A percentile compares a stretch with the other conserved stretches of the same genome.
Conservation (phyloP, 2,329 filamentous ascomycete species). For the Scedosporium boydii region DNA sequence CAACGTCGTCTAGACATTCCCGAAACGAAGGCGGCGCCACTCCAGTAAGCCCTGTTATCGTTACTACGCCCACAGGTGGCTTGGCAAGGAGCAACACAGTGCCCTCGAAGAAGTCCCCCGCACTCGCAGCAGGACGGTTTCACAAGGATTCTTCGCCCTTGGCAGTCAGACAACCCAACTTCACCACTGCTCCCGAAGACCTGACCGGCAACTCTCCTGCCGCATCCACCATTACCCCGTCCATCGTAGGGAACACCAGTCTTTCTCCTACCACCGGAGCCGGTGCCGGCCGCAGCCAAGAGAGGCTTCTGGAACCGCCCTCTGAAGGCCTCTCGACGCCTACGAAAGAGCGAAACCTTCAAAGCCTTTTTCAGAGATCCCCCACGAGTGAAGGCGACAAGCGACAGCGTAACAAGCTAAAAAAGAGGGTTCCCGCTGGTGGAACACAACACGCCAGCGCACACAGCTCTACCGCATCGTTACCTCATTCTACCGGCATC, state of each 20-base stretch:
- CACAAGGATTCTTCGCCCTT: conserved; percentile 25
- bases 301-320: conserved; percentile 31
- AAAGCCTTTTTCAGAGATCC: conserved; percentile 62
- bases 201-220: conserved; percentile 15
- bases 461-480: conserved; percentile 77
- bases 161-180: conserved; percentile 8
- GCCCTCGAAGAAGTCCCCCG: conserved; percentile 80
- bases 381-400: conserved; percentile 48
- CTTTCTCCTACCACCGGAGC: conserved; percentile 19
- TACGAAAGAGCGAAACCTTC: conserved; percentile 56
- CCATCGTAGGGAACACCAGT: conserved; percentile 16
- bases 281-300: conserved; percentile 36
- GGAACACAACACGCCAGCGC: conserved; percentile 63
- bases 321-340: conserved; percentile 40
- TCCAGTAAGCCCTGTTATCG: conserved; percentile 52
- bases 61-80: conserved; percentile 44
- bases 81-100: conserved; percentile 74
- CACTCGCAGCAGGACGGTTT: conserved; percentile 58
- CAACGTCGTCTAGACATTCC: conserved; percentile 83
- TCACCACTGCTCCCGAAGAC: conserved; percentile 23
- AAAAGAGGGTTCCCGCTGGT: conserved; percentile 66
- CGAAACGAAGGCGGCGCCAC: conserved; percentile 57
- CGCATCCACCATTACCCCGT: conserved; percentile 11
- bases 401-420: conserved; percentile 79
- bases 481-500: conserved; percentile 36